Evolutionary conservation across 345 rosid genomes (phyloP).

Genomic region (Ricinus communis): DNA sequence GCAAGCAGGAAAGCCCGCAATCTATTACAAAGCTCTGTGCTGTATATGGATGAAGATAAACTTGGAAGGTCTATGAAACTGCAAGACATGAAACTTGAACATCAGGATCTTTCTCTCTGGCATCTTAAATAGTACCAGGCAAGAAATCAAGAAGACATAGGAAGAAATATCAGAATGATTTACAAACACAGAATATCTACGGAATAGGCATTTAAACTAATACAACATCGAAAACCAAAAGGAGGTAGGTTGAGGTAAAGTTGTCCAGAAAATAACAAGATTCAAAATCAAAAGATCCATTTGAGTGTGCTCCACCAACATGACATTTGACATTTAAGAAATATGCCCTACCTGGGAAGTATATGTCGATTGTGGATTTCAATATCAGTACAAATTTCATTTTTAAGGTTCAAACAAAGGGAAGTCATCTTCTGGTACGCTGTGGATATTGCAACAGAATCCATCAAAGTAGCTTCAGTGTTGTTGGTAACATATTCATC

Average conservation of each 20-base stretch:
- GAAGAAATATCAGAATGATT: neutral
- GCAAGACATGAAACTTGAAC: slow-evolving; percentile 34
- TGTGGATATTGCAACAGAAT: slow-evolving; percentile 64
- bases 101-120: slow-evolving; percentile 19
- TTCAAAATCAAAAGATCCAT: neutral
- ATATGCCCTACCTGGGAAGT: slow-evolving; percentile 68
- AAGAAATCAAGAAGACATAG: slow-evolving; percentile 1
- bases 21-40: slow-evolving; percentile 86
- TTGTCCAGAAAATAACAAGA: neutral
- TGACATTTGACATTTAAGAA: neutral
- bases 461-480: slow-evolving; percentile 57
- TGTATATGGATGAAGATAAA: slow-evolving; percentile 84
- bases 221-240: neutral
- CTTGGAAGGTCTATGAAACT: slow-evolving; percentile 93
- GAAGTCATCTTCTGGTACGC: slow-evolving; percentile 90
- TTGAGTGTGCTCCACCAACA: neutral
- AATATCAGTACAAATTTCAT: slow-evolving; percentile 81
- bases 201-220: neutral
- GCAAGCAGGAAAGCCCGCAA: slow-evolving; percentile 84
- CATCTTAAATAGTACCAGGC: neutral
- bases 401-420: slow-evolving; percentile 71
- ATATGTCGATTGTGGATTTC: slow-evolving; percentile 88
- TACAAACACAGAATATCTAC: neutral
- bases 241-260: neutral
- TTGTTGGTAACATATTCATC: slow-evolving; percentile 72